These are phyloP conservation scores for Candida easanensis DNA, from an alignment of 805 yeast genomes.

Conservation along the genomic window DNA sequence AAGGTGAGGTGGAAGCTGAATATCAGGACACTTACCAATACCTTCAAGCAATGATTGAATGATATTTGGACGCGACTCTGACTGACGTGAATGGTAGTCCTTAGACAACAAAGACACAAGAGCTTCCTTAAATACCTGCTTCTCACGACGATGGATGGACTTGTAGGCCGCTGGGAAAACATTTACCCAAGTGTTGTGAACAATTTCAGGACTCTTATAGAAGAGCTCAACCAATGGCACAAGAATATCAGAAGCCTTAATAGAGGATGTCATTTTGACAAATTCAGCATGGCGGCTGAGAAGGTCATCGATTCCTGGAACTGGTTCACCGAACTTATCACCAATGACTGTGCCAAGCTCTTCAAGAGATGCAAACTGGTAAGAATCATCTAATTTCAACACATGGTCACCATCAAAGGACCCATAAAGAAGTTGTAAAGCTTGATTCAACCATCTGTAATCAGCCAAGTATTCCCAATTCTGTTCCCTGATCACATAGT, in stretches of 20 bases:
- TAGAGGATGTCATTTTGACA: conserved; percentile 26
- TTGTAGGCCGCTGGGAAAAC: conserved; percentile 79
- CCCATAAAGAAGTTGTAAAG: conserved; percentile 80
- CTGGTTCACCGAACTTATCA: conserved; percentile 22
- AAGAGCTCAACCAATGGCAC: conserved; percentile 77
- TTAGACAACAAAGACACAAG: conserved; percentile 77
- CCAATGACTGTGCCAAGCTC: conserved; percentile 33
- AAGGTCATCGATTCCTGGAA: conserved; percentile 24
- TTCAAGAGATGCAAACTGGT: conserved; percentile 51
- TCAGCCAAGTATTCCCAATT: conserved; percentile 96
- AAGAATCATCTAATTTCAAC: conserved; percentile 47
- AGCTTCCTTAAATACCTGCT: conserved; percentile 78
- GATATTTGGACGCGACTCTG: conserved; percentile 82
- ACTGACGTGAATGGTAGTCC: conserved; percentile 91
- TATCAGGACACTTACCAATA: conserved; percentile 63
- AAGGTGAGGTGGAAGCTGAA: conserved; percentile 91
- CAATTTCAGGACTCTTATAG: conserved; percentile 75
- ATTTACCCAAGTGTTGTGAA: conserved; percentile 79
- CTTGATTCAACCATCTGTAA: conserved; percentile 93
- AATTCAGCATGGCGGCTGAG: conserved; percentile 35
- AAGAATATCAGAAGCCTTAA: conserved; percentile 59
- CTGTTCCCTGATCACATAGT: conserved; percentile 89
- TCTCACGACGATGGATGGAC: conserved; percentile 74
- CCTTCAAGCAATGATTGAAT: conserved; percentile 83
- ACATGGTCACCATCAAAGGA: conserved; percentile 55